phyloP scores from a whole-genome alignment of 306 rosid species.

The Albizia julibrissin region DNA sequence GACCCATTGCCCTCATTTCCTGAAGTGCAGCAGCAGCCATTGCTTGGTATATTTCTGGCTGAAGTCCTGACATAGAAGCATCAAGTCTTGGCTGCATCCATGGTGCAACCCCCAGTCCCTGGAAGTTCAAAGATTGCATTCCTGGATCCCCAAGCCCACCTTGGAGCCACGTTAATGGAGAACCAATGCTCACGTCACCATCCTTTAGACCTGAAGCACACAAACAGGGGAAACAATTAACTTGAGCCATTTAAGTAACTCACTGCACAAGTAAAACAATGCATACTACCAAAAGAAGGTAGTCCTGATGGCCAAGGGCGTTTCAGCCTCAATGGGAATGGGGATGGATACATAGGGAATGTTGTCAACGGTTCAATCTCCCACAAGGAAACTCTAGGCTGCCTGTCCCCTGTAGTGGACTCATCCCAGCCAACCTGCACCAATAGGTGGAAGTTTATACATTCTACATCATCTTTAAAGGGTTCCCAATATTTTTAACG shows the following conservation, averaged over 20 bases:
- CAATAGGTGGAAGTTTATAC: slow-evolving; percentile 21
- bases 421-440: slow-evolving; percentile 97
- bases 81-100: slow-evolving; percentile 89
- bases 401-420: slow-evolving; percentile 91
- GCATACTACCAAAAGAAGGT: slow-evolving; percentile 73
- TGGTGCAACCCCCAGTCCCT: slow-evolving; percentile 78
- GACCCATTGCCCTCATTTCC: slow-evolving; percentile 73
- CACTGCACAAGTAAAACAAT: slow-evolving; percentile 8
- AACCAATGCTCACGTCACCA: slow-evolving; percentile 62
- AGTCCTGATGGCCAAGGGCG: slow-evolving; percentile 91
- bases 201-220: slow-evolving; percentile 68
- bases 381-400: slow-evolving; percentile 93
- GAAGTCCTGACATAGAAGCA: slow-evolving; percentile 71
- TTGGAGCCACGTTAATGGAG: slow-evolving; percentile 80
- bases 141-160: slow-evolving; percentile 75
- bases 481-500: not conserved
- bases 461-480: slow-evolving; percentile 10
- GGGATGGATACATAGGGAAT: slow-evolving; percentile 89
- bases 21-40: slow-evolving; percentile 88
- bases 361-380: slow-evolving; percentile 92
- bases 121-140: slow-evolving; percentile 72
- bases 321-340: slow-evolving; percentile 80
- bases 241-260: slow-evolving; percentile 2
- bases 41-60: slow-evolving; percentile 79
- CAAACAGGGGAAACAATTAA: slow-evolving; percentile 4